Base-by-base conservation (phyloP, 202 grass and related monocot species). In the Cymbopogon flexuosus region DNA sequence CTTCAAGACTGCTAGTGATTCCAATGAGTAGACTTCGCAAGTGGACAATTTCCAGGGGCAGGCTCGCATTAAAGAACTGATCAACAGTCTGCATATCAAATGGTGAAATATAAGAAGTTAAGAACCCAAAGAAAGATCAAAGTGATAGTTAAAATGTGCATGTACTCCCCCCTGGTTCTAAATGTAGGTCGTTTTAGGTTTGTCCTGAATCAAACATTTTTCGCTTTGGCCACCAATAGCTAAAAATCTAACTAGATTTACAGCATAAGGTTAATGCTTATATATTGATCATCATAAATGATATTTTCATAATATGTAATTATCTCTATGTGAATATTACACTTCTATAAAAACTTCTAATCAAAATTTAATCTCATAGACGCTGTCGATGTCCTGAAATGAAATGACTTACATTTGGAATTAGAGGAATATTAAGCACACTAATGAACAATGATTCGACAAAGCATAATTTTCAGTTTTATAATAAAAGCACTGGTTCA, bases 21-120 rank as follows among this genome's bases (percentile, higher is more conserved):
- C 89, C 91, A 16, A 92, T 94, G 59, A 97, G 89, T 83, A 97
- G 85, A 89, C 90, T 92, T 68, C 87, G 76, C 39, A 97, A 87
- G 82, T 97, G 94, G 64, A 87, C 85, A 19, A 76, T 84, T 78
- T 92, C 87, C 83, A 92, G 70, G 52, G 91, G 94, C 57, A 97
- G 77, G 13, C 83, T 94, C 10, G 88, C 86, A 49, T 75, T 90
- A 78, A 93, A 97, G 72, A 97, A 97, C 65, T 97, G 94, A 40
- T 94, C 89, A 60, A 97, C 82, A 37, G 83, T 89, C 94, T 97
- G 94, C 42, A 87, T 23, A 90, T 68, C 63, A 58, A 81, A 70
- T 54, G 72, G 67, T 75, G 19, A 54, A 54, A 81, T 81, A 70
- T 78, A 70, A 87, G 27, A 27, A 27, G 27, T 27, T 27, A 27